Base-by-base conservation (phyloP, 2,329 filamentous ascomycete genomes). In the Dothistroma septosporum region DNA sequence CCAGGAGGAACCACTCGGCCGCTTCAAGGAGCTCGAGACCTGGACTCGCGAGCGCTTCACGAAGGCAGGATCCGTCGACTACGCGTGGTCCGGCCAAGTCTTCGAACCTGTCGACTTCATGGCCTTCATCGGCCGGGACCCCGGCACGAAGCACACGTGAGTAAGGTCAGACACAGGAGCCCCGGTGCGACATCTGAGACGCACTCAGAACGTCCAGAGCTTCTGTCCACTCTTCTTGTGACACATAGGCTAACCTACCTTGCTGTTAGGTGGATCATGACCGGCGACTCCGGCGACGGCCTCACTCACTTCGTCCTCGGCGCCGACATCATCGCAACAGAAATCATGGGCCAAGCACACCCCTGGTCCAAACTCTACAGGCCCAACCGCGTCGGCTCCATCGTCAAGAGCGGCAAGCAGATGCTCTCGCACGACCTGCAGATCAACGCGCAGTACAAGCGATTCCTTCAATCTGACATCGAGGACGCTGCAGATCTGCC, bases 21-120 rank as follows among this genome's bases (percentile, higher is more conserved):
- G 80, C 7, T 83, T 81, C 61, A 71, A 74, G 1, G 79, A 83
- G 64, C 76, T 85, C 4, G 82, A 83, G 68, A 66, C 68, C 0
- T 85, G 83, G 83, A 76, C 76, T 0, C 77, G 81, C 7, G 77
- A 80, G 53, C 78, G 83, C 31, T 85, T 85, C 69, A 76, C 82
- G 0, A 74, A 79, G 53, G 78, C 78, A 1, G 77, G 77, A 0
- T 69, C 73, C 2, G 75, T 82, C 8, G 83, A 85, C 61, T 85
- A 84, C 73, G 75, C 75, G 21, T 85, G 83, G 83, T 83, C 79
- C 35, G 83, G 83, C 0, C 83, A 86, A 70, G 76, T 85, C 48
- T 79, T 81, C 64, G 82, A 85, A 62, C 81, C 82, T 0, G 76
- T 79, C 11, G 83, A 85, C 64, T 78, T 77, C 67, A 76, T 85